A percentile compares a stretch with the other conserved stretches of the same genome.
Conservation (phyloP, 108 stramenopile genomes). For the Pseudonitzschia multiseries region DNA sequence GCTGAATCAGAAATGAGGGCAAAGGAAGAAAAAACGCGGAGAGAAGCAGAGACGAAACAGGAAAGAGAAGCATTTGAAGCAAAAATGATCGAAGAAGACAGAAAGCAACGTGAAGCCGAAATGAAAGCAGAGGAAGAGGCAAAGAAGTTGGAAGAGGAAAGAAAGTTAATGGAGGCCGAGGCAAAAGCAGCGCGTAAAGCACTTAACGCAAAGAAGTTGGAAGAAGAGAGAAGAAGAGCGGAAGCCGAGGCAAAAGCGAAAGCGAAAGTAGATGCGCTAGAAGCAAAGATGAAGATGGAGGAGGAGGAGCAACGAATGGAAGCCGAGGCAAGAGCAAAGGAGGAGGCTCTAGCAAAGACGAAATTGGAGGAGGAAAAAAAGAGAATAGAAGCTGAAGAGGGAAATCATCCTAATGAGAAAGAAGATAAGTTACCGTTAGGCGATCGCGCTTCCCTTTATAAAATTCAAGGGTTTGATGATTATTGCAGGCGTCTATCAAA, state of each 20-base stretch:
- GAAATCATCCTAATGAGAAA: background rate
- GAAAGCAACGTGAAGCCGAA: background rate
- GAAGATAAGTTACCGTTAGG: background rate
- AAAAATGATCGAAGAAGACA: background rate
- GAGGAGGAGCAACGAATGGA: background rate
- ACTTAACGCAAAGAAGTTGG: background rate
- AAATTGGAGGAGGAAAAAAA: slow-evolving; percentile 1
- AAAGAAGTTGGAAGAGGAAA: slow-evolving; percentile 5
- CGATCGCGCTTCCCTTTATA: slow-evolving; percentile 15
- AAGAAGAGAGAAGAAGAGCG: background rate
- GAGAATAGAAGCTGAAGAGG: background rate
- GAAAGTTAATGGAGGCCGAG: background rate
- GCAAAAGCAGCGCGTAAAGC: background rate
- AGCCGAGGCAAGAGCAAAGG: slow-evolving; percentile 11
- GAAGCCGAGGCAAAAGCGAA: slow-evolving; percentile 1
- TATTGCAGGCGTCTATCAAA: slow-evolving; percentile 11
- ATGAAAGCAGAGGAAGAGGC: background rate
- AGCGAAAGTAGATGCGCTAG: background rate
- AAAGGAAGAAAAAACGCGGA: background rate
- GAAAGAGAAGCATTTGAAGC: background rate
- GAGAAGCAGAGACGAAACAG: background rate
- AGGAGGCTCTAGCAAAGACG: background rate
- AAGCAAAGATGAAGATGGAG: background rate
- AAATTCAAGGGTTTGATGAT: slow-evolving; percentile 19
- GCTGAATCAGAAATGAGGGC: background rate